Evolutionary conservation across 306 rosid genomes (phyloP).

Genomic region (Cicer yamashitae): DNA sequence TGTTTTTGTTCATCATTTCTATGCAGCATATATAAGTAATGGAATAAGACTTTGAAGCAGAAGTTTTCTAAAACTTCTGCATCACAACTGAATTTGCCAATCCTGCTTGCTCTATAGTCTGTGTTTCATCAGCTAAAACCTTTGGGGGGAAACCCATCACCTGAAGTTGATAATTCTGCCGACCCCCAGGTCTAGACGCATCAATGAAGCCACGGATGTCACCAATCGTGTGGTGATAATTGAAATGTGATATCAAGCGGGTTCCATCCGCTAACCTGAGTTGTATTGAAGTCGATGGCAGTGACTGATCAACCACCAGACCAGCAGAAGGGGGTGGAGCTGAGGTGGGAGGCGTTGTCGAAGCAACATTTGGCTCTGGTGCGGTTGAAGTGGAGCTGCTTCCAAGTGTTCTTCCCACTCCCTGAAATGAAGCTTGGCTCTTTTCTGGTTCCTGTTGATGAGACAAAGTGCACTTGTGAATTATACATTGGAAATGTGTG

Average conservation of each 20-base stretch:
- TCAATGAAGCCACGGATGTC: constrained; percentile 78
- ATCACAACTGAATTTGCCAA: constrained; percentile 93
- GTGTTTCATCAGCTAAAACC: constrained; percentile 67
- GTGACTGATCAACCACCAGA: constrained; percentile 70
- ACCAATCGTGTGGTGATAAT: constrained; percentile 65
- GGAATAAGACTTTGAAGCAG: constrained; percentile 24
- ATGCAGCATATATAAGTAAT: constrained; percentile 37
- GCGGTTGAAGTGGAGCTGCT: constrained; percentile 71
- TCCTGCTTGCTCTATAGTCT: constrained; percentile 85
- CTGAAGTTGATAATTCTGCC: constrained; percentile 77
- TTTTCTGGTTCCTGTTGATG: constrained; percentile 79
- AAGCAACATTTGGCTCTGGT: constrained; percentile 52
- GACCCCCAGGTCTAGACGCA: constrained; percentile 71
- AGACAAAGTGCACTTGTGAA: constrained; percentile 24
- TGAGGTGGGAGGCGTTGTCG: constrained; percentile 46
- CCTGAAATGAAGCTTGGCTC: constrained; percentile 73
- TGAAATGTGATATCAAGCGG: constrained; percentile 76
- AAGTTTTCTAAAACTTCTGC: constrained; percentile 72
- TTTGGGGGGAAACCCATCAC: constrained; percentile 95
- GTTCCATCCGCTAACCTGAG: constrained; percentile 92
- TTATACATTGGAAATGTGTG: not conserved
- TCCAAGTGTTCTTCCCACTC: constrained; percentile 94
- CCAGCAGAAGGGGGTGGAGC: constrained; percentile 55
- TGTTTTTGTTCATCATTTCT: constrained; percentile 35
- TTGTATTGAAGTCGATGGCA: constrained; percentile 86